Base-by-base conservation (phyloP, 2,329 filamentous ascomycete species). In the Chlorencoelia australis region DNA sequence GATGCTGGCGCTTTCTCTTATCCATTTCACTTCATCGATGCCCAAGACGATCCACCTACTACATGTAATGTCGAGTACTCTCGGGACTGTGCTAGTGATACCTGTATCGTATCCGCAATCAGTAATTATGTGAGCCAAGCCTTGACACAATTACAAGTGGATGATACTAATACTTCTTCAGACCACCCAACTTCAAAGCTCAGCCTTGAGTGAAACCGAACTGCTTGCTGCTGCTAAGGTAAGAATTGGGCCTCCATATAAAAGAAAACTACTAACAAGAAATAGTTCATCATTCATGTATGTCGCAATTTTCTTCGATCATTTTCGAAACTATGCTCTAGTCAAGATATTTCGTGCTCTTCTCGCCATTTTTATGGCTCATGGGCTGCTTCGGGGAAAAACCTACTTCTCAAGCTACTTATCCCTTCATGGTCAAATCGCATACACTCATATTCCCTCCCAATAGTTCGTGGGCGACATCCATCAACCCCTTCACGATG, bases 11-110 rank as follows among this genome's bases (percentile, higher is more conserved):
- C 63, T 30, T 81, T 73, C 59, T 73, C 69, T 5, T 69, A 66
- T 46, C 68, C 67, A 20, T 79, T 75, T 57, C 77, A 82, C 62
- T 82, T 73, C 60, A 81, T 82, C 57, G 77, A 81, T 53, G 75
- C 75, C 42, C 67, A 77, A 47, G 76, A 81, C 55, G 58, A 58
- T 49, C 77, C 77, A 34, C 75, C 76, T 2, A 49, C 54, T 5
- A 62, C 58, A 29, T 81, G 77, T 58, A 64, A 63, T 44, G 67
- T 81, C 43, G 65, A 73, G 46, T 67, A 69, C 33, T 59, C 63
- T 20, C 69, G 76, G 33, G 77, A 81, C 58, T 82, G 76, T 58
- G 71, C 75, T 44, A 61, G 56, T 7, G 60, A 57, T 14, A 75
- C 75, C 21, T 82, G 77, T 55, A 62, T 79, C 29, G 67, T 82